Conservation (phyloP, 2,329 filamentous ascomycete species). For the Lachnellula arida region DNA sequence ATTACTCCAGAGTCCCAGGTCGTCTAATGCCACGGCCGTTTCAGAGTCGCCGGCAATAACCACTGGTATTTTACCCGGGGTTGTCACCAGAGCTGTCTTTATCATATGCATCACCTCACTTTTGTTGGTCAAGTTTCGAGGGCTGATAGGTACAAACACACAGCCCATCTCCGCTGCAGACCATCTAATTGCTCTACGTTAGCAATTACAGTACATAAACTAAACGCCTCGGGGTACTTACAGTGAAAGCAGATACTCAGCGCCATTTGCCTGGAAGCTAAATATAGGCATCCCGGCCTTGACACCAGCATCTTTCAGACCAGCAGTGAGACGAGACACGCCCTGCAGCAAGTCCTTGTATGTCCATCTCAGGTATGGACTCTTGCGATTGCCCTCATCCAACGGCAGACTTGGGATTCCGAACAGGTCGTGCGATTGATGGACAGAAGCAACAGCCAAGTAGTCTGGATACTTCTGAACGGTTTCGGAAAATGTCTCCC, state of each 20-base stretch:
- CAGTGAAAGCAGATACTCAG: neutral
- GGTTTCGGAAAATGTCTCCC: neutral
- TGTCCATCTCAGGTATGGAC: neutral
- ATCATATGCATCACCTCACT: neutral
- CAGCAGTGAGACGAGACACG: neutral
- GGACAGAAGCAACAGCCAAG: neutral
- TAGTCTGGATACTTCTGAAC: neutral
- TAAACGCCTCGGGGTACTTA: neutral
- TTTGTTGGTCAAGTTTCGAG: neutral
- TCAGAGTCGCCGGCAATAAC: neutral
- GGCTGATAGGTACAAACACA: neutral
- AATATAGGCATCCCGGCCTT: neutral
- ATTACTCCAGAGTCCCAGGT: neutral
- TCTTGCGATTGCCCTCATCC: neutral
- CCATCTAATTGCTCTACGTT: neutral
- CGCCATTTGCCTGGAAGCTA: neutral
- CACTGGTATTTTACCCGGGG: neutral
- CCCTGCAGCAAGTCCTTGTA: neutral
- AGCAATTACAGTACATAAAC: neutral
- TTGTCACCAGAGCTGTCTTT: neutral
- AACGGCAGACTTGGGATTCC: neutral
- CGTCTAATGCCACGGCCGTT: neutral
- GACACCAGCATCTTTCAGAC: neutral
- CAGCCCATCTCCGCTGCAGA: neutral
- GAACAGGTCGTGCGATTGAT: neutral